A percentile compares a stretch with the other conserved stretches of the same genome.
phyloP scores from a whole-genome alignment of 805 yeast species.

The Sungouiella blattae region DNA sequence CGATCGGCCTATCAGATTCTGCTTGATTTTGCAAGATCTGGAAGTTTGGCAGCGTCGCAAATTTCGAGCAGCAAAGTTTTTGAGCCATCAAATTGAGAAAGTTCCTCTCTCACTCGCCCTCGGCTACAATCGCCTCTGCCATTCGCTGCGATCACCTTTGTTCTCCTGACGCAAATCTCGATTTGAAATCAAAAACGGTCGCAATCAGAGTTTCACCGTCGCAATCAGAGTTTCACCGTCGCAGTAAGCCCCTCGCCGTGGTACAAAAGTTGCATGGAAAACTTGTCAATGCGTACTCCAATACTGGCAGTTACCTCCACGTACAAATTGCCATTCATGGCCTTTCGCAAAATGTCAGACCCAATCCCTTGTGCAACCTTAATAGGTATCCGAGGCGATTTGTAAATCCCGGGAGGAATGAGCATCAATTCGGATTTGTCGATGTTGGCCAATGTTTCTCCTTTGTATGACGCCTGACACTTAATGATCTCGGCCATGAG shows the following conservation, averaged over 20 bases:
- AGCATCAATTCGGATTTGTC: slow-evolving; percentile 36
- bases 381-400: slow-evolving; percentile 49
- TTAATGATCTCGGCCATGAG: slow-evolving; percentile 38
- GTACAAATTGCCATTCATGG: slow-evolving; percentile 47
- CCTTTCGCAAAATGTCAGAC: slow-evolving; percentile 46
- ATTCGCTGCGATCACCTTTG: too few species aligned
- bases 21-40: too few species aligned
- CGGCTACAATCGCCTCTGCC: too few species aligned
- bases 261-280: slow-evolving; percentile 41
- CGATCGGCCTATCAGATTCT: too few species aligned
- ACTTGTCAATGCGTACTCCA: slow-evolving; percentile 36
- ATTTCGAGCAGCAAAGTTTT: too few species aligned
- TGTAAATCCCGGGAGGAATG: slow-evolving; percentile 51
- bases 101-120: too few species aligned
- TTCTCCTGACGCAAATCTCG: too few species aligned
- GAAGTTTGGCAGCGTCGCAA: too few species aligned
- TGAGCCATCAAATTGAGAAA: too few species aligned
- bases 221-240: too few species aligned
- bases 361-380: slow-evolving; percentile 44
- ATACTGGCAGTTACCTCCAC: slow-evolving; percentile 47
- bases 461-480: slow-evolving; percentile 49
- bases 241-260: slow-evolving; percentile 43
- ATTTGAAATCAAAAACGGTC: too few species aligned
- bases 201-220: too few species aligned
- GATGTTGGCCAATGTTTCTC: slow-evolving; percentile 44